phyloP scores from a whole-genome alignment of 345 rosid genomes.

The Corchorus capsularis region DNA sequence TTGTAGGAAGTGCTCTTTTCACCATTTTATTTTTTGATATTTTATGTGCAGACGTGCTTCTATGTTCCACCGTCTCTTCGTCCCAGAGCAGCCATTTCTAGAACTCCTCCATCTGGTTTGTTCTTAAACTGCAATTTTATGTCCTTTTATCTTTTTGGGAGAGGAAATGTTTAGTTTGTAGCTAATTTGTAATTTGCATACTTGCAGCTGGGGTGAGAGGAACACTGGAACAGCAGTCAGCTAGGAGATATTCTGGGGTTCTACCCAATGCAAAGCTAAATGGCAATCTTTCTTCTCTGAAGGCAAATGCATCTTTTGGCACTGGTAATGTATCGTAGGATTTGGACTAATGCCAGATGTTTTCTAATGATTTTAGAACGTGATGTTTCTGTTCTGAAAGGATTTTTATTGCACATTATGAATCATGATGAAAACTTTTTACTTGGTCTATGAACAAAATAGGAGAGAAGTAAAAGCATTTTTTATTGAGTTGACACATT shows the following conservation, averaged over 20 bases:
- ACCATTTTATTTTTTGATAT: background rate
- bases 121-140: background rate
- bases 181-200: background rate
- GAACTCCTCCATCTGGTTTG: conserved; percentile 78
- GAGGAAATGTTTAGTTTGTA: background rate
- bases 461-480: too few species aligned
- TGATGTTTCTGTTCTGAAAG: background rate
- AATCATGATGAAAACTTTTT: background rate
- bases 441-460: background rate
- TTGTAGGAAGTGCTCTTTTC: background rate
- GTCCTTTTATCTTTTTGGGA: background rate
- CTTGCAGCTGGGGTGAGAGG: conserved; percentile 57
- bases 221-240: conserved; percentile 47
- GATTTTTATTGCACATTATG: background rate
- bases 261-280: conserved; percentile 47
- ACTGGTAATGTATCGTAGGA: conserved; percentile 35
- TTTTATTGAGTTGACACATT: background rate
- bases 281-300: conserved; percentile 46
- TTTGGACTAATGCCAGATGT: background rate
- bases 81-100: conserved; percentile 42
- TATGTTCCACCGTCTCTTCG: conserved; percentile 92
- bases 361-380: background rate
- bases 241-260: conserved; percentile 48
- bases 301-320: conserved; percentile 45
- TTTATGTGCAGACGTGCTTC: conserved; percentile 67